Evolutionary conservation across 139 green algal genomes (phyloP), one percentile per base, ranked within the genome.

Genomic region (Tetradesmus lagerheimii): DNA sequence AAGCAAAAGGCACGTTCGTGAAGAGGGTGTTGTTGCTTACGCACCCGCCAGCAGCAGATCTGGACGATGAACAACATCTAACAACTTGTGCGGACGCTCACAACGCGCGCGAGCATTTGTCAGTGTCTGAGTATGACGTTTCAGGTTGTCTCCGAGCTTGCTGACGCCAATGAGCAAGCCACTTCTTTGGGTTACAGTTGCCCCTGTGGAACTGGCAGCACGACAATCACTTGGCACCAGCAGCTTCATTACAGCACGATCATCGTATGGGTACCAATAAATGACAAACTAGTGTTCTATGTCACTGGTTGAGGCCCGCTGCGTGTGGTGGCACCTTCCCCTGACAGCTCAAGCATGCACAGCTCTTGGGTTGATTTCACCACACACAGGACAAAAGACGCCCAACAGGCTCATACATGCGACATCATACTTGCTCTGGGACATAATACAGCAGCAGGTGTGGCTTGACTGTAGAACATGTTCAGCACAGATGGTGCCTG

Each of bases 51-150:
- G 57, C 57, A 71, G 57, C 57, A 71, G 57, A 71, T 71, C 57
- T 71, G 57, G 57, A 71, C 57, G 57, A 71, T 71, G 57, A 71
- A 71, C 57, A 71, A 71, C 57, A 71, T 71, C 57, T 71, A 71
- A 71, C 57, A 71, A 71, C 57, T 31, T 9, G 57, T 71, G 57
- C 57, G 20, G 23, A 31, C 20, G 57, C 20, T 71, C 57, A 18
- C 4, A 23, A n/a, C 57, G 0, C 9, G 57, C 57, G 3, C 31
- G 25, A 71, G 57, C 57, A 71, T 6, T 18, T 71, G 0, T 23
- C n/a, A 9, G 5, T 71, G 57, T 5, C 25, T 16, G n/a, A 6
- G 0, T 31, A 2, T 0, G 9, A 23, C 20, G 14, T 31, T n/a
- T 14, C 2, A 8, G 23, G 23, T 31, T 71, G 20, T 71, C 25